Base-by-base conservation (phyloP, 371 early-diverging fungal genomes). In the Mortierella sp. region DNA sequence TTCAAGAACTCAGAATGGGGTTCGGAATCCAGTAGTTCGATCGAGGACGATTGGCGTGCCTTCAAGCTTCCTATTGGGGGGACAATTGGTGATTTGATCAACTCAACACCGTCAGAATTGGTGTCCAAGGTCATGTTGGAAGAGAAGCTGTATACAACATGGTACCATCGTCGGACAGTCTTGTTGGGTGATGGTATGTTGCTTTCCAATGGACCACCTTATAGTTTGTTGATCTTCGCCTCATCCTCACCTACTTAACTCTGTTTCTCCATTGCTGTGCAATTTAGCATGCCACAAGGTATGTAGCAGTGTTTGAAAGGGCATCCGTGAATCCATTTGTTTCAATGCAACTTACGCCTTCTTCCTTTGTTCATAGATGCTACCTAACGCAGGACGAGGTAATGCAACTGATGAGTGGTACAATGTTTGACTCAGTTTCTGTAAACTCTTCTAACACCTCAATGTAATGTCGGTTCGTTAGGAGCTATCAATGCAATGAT, bases 131-230 rank as follows among this genome's bases (percentile, higher is more conserved):
- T 64, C 23, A 19, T 64, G 23, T 21, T 64, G 26, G 71, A 71
- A 23, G 71, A 61, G 45, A 71, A 64, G 12, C 26, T 71, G n/a
- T 56, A 49, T 30, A 52, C 54, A 38, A 71, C 64, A 12, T 71
- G 71, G 65, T 39, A 58, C 16, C 48, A 57, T 23, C 19, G 48
- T 10, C 30, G 65, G 19, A 50, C 52, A 19, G 65, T 71, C 16
- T 54, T 71, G 19, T 28, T 71, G 1, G 65, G 71, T 3, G 71
- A 64, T 50, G 59, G 62, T 68, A 57, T 28, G 42, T 64, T 28
- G 13, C 1, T 9, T 46, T 10, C 34, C 10, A 12, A 26, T 27
- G 8, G 24, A 24, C 51, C 16, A 28, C 34, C 34, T 34, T 34
- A 7, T 4, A 34, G 34, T 34, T 34, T 34, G 4, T 10, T 34